phyloP scores from a whole-genome alignment of 2,329 filamentous ascomycete genomes.

The Myrmaecium sp. region DNA sequence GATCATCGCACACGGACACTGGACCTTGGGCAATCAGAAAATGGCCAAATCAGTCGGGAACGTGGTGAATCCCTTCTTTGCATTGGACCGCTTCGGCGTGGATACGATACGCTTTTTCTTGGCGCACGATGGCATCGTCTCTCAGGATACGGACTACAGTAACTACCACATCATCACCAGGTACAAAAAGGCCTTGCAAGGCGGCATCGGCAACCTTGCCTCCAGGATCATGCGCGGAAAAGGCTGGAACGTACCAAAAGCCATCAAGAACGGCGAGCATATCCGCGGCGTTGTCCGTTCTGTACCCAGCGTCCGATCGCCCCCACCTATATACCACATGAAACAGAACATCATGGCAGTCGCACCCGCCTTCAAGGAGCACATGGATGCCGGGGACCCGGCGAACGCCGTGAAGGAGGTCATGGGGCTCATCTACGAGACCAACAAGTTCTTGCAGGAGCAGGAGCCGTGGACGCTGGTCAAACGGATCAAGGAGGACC shows the following conservation, averaged over 20 bases:
- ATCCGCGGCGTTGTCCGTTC: too few relatives aligned
- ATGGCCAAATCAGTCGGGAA: conserved; percentile 96
- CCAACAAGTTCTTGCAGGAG: conserved; percentile 49
- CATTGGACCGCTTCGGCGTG: conserved; percentile 72
- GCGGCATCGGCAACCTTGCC: conserved; percentile 64
- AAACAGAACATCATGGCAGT: neutral
- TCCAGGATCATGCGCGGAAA: conserved; percentile 52
- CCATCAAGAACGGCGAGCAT: conserved; percentile 30
- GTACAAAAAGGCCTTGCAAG: conserved; percentile 66
- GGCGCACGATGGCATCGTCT: conserved; percentile 59
- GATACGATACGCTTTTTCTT: conserved; percentile 86
- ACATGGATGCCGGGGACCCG: too few relatives aligned
- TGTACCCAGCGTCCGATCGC: neutral
- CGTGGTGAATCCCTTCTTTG: conserved; percentile 86
- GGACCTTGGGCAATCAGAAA: conserved; percentile 80
- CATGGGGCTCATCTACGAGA: too few relatives aligned
- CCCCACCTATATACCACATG: neutral
- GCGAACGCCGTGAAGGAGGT: too few relatives aligned
- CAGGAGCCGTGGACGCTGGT: conserved; percentile 61
- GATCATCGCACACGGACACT: conserved; percentile 81
- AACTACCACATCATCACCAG: conserved; percentile 57
- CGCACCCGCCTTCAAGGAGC: too few relatives aligned
- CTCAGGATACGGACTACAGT: conserved; percentile 67
- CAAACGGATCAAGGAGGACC: conserved; percentile 11
- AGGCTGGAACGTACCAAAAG: conserved; percentile 48